A percentile compares a stretch with the other conserved stretches of the same genome.
These are phyloP conservation scores for Selaginella moellendorffii DNA, from an alignment of 75 land plant species.

Conservation along the genomic window DNA sequence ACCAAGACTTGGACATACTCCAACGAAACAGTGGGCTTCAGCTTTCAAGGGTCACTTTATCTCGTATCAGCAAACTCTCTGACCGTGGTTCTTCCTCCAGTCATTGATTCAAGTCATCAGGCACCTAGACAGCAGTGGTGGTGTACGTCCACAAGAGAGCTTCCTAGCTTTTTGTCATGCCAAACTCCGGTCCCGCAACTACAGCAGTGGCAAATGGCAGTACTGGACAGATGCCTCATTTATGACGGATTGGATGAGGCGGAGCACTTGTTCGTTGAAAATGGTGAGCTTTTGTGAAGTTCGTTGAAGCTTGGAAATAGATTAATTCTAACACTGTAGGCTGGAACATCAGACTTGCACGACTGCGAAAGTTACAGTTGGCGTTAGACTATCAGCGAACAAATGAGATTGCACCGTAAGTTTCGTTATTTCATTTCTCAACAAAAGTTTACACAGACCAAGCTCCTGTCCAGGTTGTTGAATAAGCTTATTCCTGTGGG, in stretches of 20 bases:
- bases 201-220: slow-evolving; percentile 61
- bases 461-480: slow-evolving; percentile 37
- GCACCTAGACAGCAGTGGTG: slow-evolving; percentile 18
- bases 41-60: slow-evolving; percentile 53
- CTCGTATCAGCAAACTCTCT: slow-evolving; percentile 46
- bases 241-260: slow-evolving; percentile 63
- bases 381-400: slow-evolving; percentile 53
- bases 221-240: slow-evolving; percentile 62
- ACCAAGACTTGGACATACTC: slow-evolving; percentile 21
- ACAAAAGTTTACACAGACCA: neutral
- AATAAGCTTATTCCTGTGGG: slow-evolving; percentile 57
- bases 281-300: slow-evolving; percentile 44
- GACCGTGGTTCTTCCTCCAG: slow-evolving; percentile 67
- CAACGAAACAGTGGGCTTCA: slow-evolving; percentile 29
- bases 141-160: slow-evolving; percentile 5
- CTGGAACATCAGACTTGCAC: slow-evolving; percentile 47
- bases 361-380: slow-evolving; percentile 72
- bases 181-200: slow-evolving; percentile 11
- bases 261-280: slow-evolving; percentile 52
- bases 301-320: neutral
- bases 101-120: slow-evolving; percentile 28
- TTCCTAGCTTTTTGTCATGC: neutral
- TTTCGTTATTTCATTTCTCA: neutral
- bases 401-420: slow-evolving; percentile 78
- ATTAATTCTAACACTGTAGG: slow-evolving; percentile 26